These are phyloP conservation scores for Aspergillus nomiae DNA, from an alignment of 2,329 filamentous ascomycete genomes.

Conservation along the genomic window DNA sequence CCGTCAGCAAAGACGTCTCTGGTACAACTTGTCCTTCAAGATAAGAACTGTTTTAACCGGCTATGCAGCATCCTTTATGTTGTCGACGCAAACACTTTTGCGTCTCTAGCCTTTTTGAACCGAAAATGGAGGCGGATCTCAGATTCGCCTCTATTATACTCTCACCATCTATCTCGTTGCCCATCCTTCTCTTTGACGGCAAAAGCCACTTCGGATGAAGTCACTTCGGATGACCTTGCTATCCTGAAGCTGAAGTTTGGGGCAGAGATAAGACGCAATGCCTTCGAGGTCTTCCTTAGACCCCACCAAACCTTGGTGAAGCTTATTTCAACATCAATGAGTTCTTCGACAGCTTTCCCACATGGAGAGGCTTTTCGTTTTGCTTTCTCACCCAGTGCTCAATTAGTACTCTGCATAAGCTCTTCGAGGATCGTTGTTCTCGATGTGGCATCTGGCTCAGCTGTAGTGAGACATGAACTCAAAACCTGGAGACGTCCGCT, in stretches of 20 bases:
- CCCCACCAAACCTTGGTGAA: slow-evolving; percentile 73
- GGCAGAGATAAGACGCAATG: slow-evolving; percentile 71
- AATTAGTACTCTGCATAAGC: slow-evolving; percentile 76
- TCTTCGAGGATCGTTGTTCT: slow-evolving; percentile 82
- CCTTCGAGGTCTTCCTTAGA: slow-evolving; percentile 74
- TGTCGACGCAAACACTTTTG: slow-evolving; percentile 50
- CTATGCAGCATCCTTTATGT: slow-evolving; percentile 47
- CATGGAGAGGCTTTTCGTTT: slow-evolving; percentile 86
- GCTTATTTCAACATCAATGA: slow-evolving; percentile 80
- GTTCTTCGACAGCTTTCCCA: slow-evolving; percentile 76
- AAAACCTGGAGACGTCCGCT: slow-evolving; percentile 76
- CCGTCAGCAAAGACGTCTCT: slow-evolving; percentile 2
- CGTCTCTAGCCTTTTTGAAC: slow-evolving; percentile 49
- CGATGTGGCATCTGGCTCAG: slow-evolving; percentile 61
- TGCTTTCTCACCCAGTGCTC: slow-evolving; percentile 73
- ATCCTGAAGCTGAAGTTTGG: slow-evolving; percentile 67
- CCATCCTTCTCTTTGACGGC: slow-evolving; percentile 43
- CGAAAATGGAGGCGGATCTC: slow-evolving; percentile 47
- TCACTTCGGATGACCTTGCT: slow-evolving; percentile 54
- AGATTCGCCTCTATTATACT: slow-evolving; percentile 47
- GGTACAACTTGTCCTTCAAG: neutral
- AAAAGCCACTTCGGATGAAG: slow-evolving; percentile 34
- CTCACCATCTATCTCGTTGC: slow-evolving; percentile 48
- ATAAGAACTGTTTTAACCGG: slow-evolving; percentile 22
- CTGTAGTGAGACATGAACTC: slow-evolving; percentile 73